These are phyloP conservation scores for Hypericum perforatum DNA, from an alignment of 345 rosid genomes.

Conservation along the genomic window DNA sequence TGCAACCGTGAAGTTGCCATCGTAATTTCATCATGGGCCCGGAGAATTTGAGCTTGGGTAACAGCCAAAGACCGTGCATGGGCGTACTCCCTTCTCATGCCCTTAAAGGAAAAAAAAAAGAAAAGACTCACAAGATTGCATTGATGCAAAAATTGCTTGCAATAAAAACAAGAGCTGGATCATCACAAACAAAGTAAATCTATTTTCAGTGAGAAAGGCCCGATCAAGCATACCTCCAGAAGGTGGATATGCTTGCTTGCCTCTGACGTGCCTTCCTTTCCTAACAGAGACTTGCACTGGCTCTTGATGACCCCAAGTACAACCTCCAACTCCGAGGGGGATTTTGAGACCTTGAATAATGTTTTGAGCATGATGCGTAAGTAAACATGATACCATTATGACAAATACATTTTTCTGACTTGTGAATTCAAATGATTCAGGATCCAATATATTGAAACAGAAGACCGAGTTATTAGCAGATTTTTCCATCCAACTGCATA, in stretches of 20 bases:
- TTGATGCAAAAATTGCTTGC: constrained; percentile 5
- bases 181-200: too few relatives aligned
- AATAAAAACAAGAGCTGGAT: not conserved
- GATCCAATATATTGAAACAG: constrained; percentile 1
- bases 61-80: constrained; percentile 72
- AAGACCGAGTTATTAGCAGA: constrained; percentile 2
- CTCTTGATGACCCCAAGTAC: constrained; percentile 82
- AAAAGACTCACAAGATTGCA: constrained; percentile 18
- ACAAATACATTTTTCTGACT: constrained; percentile 1
- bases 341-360: constrained; percentile 55
- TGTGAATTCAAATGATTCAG: not conserved
- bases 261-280: constrained; percentile 41
- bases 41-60: constrained; percentile 74
- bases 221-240: constrained; percentile 52
- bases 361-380: constrained; percentile 6
- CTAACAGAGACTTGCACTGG: constrained; percentile 54
- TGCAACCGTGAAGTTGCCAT: constrained; percentile 88
- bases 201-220: constrained; percentile 6
- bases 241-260: constrained; percentile 64
- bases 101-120: constrained; percentile 21
- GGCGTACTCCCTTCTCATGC: constrained; percentile 81
- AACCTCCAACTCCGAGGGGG: constrained; percentile 76
- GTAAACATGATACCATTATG: constrained; percentile 4
- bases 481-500: too few relatives aligned
- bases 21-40: constrained; percentile 84